Base-by-base conservation (phyloP, 352 stramenopile species). In the Pythium insidiosum region DNA sequence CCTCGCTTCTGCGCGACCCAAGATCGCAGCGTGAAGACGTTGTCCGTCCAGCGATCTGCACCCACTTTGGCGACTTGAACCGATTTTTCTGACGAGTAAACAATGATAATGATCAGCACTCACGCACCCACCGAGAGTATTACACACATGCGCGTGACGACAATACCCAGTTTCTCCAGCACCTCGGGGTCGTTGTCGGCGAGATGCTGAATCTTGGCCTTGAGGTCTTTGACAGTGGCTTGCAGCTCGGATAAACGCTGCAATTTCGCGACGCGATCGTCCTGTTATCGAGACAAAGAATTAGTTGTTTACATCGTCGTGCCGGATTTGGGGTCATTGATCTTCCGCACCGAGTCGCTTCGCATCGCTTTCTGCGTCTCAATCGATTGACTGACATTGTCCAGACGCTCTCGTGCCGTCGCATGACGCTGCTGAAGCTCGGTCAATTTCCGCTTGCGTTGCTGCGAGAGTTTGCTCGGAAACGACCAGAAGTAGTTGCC, bases 401-500 rank as follows among this genome's bases (percentile, higher is more conserved):
- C 53, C 1, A 82, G 59, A 48, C 83, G 79, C 5, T 60, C 61
- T 20, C 66, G 36, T 23, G 62, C 18, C 18, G 36, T 34, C 19
- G 58, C 16, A 46, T 74, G 69, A 40, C 64, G 68, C 40, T 84
- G 62, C 48, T 88, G 60, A 18, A 91, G 29, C 20, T 91, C 75
- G 18, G 36, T 50, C 21, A 91, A 58, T 34, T 88, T 91, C 24
- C 73, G 72, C 58, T 88, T 92, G 23, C 73, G 66, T 26, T 82
- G 72, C 58, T 90, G 74, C 35, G 77, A 86, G 9, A 84, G 24
- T 53, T 90, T 92, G 53, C 73, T 88, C 38, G 77, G 80, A 47
- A 90, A 92, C 15, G 80, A 92, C 80, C 80, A 92, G 47, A 92
- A 92, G 68, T 92, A 92, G 47, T 92, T 92, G 15, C 73, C 80